A percentile compares a stretch with the other conserved stretches of the same genome.
Conservation (phyloP, 2,329 filamentous ascomycete species). For the Xylaria multiplex region DNA sequence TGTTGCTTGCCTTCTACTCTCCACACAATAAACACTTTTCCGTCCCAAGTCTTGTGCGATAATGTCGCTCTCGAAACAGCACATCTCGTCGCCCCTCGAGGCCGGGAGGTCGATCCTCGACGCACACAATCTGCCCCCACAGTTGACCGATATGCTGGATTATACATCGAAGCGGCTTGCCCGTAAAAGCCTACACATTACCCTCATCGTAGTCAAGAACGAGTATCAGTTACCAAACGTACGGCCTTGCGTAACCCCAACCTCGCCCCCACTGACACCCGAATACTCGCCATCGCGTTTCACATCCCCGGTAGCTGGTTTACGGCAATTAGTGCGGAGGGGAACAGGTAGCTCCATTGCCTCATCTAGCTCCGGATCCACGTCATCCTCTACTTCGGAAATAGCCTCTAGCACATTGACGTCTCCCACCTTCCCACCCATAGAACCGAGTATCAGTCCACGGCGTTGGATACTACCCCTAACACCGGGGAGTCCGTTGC, state of each 20-base stretch:
- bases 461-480: slow-evolving; percentile 46
- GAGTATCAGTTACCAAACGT: slow-evolving; percentile 64
- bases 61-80: slow-evolving; percentile 60
- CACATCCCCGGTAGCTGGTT: slow-evolving; percentile 48
- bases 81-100: slow-evolving; percentile 71
- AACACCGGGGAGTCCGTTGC: slow-evolving; percentile 56
- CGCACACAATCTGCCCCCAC: slow-evolving; percentile 65
- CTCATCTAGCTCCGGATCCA: slow-evolving; percentile 44
- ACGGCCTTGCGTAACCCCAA: slow-evolving; percentile 49
- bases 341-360: slow-evolving; percentile 50
- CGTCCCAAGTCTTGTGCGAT: slow-evolving; percentile 11
- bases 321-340: slow-evolving; percentile 55
- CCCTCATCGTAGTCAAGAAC: slow-evolving; percentile 65
- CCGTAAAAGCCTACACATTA: slow-evolving; percentile 65
- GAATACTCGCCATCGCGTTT: slow-evolving; percentile 48
- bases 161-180: slow-evolving; percentile 67
- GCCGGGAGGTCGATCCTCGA: slow-evolving; percentile 69
- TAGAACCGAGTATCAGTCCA: slow-evolving; percentile 40
- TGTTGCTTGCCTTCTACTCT: background rate
- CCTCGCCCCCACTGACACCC: slow-evolving; percentile 46
- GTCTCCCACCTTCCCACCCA: slow-evolving; percentile 42
- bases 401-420: slow-evolving; percentile 28
- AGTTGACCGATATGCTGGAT: slow-evolving; percentile 65
- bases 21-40: slow-evolving; percentile 1
- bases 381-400: slow-evolving; percentile 35